Conservation (phyloP, 805 yeast genomes). For the Wickerhamomyces strasburgensis region DNA sequence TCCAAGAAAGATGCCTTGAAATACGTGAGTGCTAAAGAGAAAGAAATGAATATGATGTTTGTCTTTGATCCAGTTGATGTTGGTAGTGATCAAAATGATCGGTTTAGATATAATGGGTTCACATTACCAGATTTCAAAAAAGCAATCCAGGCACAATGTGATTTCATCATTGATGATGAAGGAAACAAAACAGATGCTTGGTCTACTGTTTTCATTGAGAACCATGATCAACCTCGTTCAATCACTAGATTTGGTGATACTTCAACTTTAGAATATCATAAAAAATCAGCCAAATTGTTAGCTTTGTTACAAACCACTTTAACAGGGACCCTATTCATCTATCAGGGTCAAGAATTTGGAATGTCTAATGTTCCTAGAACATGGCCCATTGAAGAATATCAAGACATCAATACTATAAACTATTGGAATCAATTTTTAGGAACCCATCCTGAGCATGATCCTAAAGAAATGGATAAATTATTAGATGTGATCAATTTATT, state of each 20-base stretch:
- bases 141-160: slow-evolving; percentile 31
- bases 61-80: slow-evolving; percentile 31
- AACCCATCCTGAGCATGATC: slow-evolving; percentile 20
- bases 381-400: slow-evolving; percentile 46
- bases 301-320: slow-evolving; percentile 40
- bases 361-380: slow-evolving; percentile 40
- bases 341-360: slow-evolving; percentile 61
- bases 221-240: slow-evolving; percentile 55
- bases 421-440: slow-evolving; percentile 35
- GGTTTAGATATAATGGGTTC: slow-evolving; percentile 32
- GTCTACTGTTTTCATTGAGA: slow-evolving; percentile 51
- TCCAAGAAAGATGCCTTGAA: slow-evolving; percentile 37
- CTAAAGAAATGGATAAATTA: slow-evolving; percentile 26
- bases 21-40: slow-evolving; percentile 34
- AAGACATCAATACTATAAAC: slow-evolving; percentile 44
- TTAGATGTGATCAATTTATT: slow-evolving; percentile 32
- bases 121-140: slow-evolving; percentile 37
- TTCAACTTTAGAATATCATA: slow-evolving; percentile 28
- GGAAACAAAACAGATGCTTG: slow-evolving; percentile 43
- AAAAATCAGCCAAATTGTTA: slow-evolving; percentile 43
- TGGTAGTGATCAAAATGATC: slow-evolving; percentile 34
- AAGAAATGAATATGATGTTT: slow-evolving; percentile 40
- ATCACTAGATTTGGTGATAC: slow-evolving; percentile 48
- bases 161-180: slow-evolving; percentile 33
- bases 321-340: slow-evolving; percentile 51